Base-by-base conservation (phyloP, 768 basidiomycete genomes). In the Pleurotus tuber-regium region DNA sequence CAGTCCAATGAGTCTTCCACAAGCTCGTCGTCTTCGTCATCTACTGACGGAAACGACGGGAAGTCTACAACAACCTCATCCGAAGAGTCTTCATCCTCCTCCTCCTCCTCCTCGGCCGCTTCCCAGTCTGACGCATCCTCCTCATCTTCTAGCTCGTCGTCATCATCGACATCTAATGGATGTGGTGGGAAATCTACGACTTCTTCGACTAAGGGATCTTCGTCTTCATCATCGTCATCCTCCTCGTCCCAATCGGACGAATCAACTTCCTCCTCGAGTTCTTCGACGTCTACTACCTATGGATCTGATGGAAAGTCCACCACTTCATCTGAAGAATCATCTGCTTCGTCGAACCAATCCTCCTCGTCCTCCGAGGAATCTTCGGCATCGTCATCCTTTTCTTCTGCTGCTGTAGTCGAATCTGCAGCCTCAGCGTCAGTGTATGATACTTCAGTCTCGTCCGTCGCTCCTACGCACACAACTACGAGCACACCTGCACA, bases 281-380 rank as follows among this genome's bases (percentile, higher is more conserved):
- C 14, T 8, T 40, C 4, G 9, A n/a, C 38, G 14, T 40, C 38
- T 8, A 18, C 38, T 19, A 11, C 38, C 38, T 19, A 40, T 2
- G 38, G 38, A 19, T 14, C 14, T 40, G 38, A 40, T 40, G 38
- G 38, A 12, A 40, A 40, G 38, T n/a, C 38, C 2, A 40, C 38
- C 8, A 18, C 38, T 9, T n/a, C 10, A 12, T 12, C 18, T 9
- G 38, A 40, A 14, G 38, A 40, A 19, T 40, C 38, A 2, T 9
- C 10, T 19, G 23, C 41, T 25, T 42, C 41, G 41, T 42, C 41
- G 19, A 42, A 24, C 21, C 2, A 42, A 25, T 42, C 41, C 11
- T 42, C 41, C 16, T 48, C 46, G 4, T 48, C 46, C n/a, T 33
- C 46, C 11, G 28, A 48, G 24, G 46, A 48, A 48, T 48, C 46